Percentiles rank a stretch among this genome's conserved stretches.
Evolutionary conservation across 1,284 basidiomycete genomes (phyloP).

Genomic region (Marasmius sp.): DNA sequence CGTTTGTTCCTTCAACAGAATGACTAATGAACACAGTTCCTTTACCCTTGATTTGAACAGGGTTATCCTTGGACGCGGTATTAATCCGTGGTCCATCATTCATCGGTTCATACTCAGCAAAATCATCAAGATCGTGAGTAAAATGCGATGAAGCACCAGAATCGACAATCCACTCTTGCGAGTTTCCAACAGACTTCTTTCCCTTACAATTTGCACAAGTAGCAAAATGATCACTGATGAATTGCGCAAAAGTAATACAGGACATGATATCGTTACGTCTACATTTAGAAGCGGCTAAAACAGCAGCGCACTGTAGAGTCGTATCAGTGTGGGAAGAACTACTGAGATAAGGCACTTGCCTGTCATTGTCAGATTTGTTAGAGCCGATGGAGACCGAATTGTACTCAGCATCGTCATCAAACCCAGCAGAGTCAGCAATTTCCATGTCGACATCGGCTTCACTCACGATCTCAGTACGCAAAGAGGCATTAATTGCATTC

Average conservation of each 20-base stretch:
- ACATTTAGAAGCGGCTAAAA: too few relatives aligned
- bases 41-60: neutral
- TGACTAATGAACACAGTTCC: conserved; percentile 4
- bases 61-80: neutral
- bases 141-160: conserved; percentile 7
- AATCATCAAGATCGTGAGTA: neutral
- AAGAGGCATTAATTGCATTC: too few relatives aligned
- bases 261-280: neutral
- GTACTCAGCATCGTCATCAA: too few relatives aligned
- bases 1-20: neutral
- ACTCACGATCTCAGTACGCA: too few relatives aligned
- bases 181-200: neutral
- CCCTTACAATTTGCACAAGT: neutral
- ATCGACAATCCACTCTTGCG: conserved; percentile 1
- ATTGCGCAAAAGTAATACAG: neutral
- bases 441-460: too few relatives aligned
- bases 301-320: too few relatives aligned
- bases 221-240: neutral
- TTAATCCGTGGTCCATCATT: neutral
- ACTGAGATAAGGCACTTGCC: too few relatives aligned
- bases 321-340: too few relatives aligned
- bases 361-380: too few relatives aligned
- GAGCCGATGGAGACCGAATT: too few relatives aligned
- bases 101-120: neutral
- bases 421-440: too few relatives aligned